phyloP scores from a whole-genome alignment of 148 eudicot species.

The Rhododendron simsii region DNA sequence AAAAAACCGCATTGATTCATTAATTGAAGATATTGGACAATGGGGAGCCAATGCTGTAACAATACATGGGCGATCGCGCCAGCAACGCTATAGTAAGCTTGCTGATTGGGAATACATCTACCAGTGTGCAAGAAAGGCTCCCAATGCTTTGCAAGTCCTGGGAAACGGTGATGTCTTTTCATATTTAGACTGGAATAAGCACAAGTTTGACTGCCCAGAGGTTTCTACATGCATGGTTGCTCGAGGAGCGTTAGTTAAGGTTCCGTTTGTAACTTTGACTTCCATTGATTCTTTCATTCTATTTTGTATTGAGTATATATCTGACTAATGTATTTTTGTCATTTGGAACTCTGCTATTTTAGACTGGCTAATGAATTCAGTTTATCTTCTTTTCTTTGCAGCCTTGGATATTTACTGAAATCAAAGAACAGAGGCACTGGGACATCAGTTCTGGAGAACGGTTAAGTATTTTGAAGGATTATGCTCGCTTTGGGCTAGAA shows the following conservation, averaged over 20 bases:
- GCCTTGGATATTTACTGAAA: slow-evolving; percentile 99
- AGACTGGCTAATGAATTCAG: neutral
- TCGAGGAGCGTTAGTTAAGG: slow-evolving; percentile 95
- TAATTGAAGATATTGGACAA: slow-evolving; percentile 60
- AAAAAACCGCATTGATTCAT: slow-evolving; percentile 69
- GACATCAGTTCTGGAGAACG: slow-evolving; percentile 90
- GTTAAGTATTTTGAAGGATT: slow-evolving; percentile 74
- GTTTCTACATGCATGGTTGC: slow-evolving; percentile 92
- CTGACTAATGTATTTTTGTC: neutral
- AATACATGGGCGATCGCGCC: slow-evolving; percentile 91
- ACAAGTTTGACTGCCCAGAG: slow-evolving; percentile 77
- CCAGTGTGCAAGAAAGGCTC: slow-evolving; percentile 69
- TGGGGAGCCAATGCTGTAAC: slow-evolving; percentile 98
- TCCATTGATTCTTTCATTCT: neutral
- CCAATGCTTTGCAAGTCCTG: slow-evolving; percentile 60
- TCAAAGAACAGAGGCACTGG: slow-evolving; percentile 97
- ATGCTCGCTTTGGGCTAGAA: slow-evolving; percentile 84
- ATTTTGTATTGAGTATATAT: neutral
- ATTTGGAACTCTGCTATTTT: neutral
- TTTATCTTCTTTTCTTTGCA: slow-evolving; percentile 26
- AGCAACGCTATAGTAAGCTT: slow-evolving; percentile 91
- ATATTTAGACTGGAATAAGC: slow-evolving; percentile 81
- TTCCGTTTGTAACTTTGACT: slow-evolving; percentile 19
- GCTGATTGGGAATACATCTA: slow-evolving; percentile 93
- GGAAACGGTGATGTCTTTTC: slow-evolving; percentile 96